Base-by-base conservation (phyloP, 2,329 filamentous ascomycete species). In the Fonsecaea erecta region DNA sequence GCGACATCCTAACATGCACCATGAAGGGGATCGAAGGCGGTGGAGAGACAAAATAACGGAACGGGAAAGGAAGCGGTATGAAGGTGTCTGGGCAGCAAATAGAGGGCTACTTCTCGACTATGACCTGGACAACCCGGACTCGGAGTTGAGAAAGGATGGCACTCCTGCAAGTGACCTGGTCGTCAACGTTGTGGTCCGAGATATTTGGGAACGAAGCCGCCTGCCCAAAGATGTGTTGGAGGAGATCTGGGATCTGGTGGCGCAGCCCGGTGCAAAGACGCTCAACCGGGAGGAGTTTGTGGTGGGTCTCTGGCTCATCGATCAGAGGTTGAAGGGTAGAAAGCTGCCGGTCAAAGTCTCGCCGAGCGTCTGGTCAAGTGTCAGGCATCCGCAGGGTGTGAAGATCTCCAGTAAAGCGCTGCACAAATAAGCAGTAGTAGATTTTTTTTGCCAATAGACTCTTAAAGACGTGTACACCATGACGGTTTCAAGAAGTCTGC, bases 51-150 rank as follows among this genome's bases (percentile, higher is more conserved):
- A 78, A 63, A 71, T 83, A 12, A 80, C 77, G 0, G 79, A 81
- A 65, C 73, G 75, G 30, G 79, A 82, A 62, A 75, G 80, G 37
- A 83, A 81, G 67, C 74, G 80, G 58, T 83, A 83, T 65, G 81
- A 83, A 71, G 81, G 80, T 3, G 79, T 83, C 3, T 83, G 81
- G 80, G 81, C 80, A 32, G 80, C 81, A 3, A 83, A 83, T 66
- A 77, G 77, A 71, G 80, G 81, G 11, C 60, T 80, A 18, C 72
- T 77, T 43, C 72, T 80, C 30, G 73, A 70, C 30, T 53, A 60
- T 71, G 52, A 65, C 52, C 51, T 67, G 24, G 61, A 52, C 46
- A 64, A 62, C 26, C 46, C 57, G 11, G 61, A 64, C 12, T 30
- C 43, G 8, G 64, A 63, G 37, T 8, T 18, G n/a, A 35, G 43